phyloP scores from a whole-genome alignment of 139 green algal species.

The Eudorina sp. region DNA sequence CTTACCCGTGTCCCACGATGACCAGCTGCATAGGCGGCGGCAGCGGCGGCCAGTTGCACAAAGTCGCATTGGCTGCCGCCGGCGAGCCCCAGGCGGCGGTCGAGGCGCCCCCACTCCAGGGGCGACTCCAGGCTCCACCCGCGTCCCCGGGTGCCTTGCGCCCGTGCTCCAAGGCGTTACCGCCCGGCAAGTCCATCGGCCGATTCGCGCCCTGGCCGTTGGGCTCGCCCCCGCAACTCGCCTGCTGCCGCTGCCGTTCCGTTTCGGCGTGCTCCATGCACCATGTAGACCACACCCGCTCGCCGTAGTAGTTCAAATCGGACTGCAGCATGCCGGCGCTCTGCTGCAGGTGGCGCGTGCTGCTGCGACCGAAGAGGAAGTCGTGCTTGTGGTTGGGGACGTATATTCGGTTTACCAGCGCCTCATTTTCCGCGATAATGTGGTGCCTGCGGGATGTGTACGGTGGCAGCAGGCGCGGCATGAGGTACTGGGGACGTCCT shows the following conservation, averaged over 20 bases:
- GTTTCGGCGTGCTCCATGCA: background rate
- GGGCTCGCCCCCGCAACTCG: no score
- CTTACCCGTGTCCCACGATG: slow-evolving; percentile 45
- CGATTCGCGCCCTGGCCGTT: no score
- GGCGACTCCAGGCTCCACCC: no score
- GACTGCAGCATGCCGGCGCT: slow-evolving; percentile 25
- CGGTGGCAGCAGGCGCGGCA: background rate
- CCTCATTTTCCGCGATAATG: slow-evolving; percentile 49
- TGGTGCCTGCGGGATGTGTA: slow-evolving; percentile 51
- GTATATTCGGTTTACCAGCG: slow-evolving; percentile 38
- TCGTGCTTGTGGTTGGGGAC: slow-evolving; percentile 57
- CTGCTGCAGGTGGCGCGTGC: background rate
- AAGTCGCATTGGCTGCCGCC: no score
- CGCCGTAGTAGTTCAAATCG: slow-evolving; percentile 33
- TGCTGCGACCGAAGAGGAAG: slow-evolving; percentile 48
- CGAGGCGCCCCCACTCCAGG: no score
- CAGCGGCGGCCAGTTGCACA: background rate
- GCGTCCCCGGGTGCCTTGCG: no score
- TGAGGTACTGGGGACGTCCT: no score
- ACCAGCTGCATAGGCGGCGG: slow-evolving; percentile 21
- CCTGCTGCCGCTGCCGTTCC: background rate
- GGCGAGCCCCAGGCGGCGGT: no score
- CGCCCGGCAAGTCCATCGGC: no score
- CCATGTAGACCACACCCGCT: background rate
- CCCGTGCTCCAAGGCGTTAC: no score